Conservation (phyloP, 192 early-diverging fungal species). For the Blastocladiella britannica region DNA sequence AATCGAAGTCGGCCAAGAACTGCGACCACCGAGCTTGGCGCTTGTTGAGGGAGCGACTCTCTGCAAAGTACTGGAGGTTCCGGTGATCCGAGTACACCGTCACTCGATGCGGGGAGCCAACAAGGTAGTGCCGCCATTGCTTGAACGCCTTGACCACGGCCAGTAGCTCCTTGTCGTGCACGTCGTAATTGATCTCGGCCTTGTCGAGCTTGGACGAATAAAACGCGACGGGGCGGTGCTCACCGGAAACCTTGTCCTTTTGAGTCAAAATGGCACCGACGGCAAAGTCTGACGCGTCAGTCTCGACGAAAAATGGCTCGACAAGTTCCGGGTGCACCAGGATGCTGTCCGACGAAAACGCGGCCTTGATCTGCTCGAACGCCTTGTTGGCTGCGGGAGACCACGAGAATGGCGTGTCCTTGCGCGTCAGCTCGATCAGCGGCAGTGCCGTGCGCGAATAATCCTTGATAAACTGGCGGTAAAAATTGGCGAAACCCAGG, state of each 20-base stretch:
- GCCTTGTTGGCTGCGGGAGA: slow-evolving; percentile 1
- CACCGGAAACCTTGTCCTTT: not conserved
- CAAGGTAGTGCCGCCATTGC: not conserved
- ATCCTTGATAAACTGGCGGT: slow-evolving; percentile 11
- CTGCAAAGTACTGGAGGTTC: not conserved
- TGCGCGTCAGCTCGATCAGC: slow-evolving; percentile 7
- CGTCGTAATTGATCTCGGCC: not conserved
- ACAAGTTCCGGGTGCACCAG: slow-evolving; percentile 5
- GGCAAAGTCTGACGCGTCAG: slow-evolving; percentile 4
- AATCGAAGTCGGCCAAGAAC: not conserved
- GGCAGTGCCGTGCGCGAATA: slow-evolving; percentile 11
- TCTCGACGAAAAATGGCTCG: slow-evolving; percentile 1
- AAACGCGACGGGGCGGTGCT: slow-evolving; percentile 5
- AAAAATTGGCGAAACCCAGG: slow-evolving; percentile 13
- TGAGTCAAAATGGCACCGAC: slow-evolving; percentile 6
- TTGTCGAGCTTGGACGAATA: slow-evolving; percentile 1
- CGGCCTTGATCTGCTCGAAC: slow-evolving; percentile 1
- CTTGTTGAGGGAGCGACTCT: not conserved
- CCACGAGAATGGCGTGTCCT: slow-evolving; percentile 9
- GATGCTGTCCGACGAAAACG: slow-evolving; percentile 3
- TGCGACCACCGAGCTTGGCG: not conserved
- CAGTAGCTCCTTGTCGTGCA: slow-evolving; percentile 4
- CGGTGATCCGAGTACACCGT: not conserved
- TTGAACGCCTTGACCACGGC: not conserved
- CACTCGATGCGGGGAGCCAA: too few species aligned